Evolutionary conservation across 2,329 filamentous ascomycete genomes (phyloP), one percentile per base, ranked within the genome.

Genomic region (Penicillium glabrum): DNA sequence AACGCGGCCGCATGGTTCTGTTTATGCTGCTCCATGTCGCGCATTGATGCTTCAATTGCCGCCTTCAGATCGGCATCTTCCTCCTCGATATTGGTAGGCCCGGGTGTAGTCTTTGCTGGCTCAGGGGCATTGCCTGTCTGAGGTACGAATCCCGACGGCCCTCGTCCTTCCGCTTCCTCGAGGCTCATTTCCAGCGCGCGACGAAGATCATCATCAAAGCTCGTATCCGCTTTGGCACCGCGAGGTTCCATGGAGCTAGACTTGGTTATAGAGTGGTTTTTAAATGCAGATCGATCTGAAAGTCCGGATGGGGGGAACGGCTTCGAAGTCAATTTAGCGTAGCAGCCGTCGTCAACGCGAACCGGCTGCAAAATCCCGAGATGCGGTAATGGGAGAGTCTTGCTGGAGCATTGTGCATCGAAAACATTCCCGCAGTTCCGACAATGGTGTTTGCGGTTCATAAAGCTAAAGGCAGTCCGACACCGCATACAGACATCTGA

Each of bases 401-500:
- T 98, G 79, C 86, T 88, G 14, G 93, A 98, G 72, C 95, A 99
- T 67, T 95, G 88, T 62, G 93, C 91, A 71, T 96, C 96, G 73
- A 99, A 99, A 68, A 96, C 95, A 75, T 95, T 96, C 51, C 95
- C 95, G 70, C 95, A 99, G 74, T 99, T 99, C 63, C 95, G 88
- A 70, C 95, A 99, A 74, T 99, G 95, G 72, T 99, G 95, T 73
- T 98, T 99, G 69, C 95, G 88, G 74, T 99, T 99, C 54, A 93
- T 99, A 71, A 99, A 97, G 47, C 91, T 97, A 69, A 99, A 99
- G 19, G 91, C 79, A 13, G 93, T 97, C 65, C 95, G 87, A 74
- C 95, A 99, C 71, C 95, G 89, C 92, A 99, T 97, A 74, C 95
- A 99, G 31, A 99, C 93, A 69, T 99, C 95, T 11, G 93, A 97